Evolutionary conservation across 495 filamentous ascomycete species (phyloP).

Genomic region (Daldinia loculata): DNA sequence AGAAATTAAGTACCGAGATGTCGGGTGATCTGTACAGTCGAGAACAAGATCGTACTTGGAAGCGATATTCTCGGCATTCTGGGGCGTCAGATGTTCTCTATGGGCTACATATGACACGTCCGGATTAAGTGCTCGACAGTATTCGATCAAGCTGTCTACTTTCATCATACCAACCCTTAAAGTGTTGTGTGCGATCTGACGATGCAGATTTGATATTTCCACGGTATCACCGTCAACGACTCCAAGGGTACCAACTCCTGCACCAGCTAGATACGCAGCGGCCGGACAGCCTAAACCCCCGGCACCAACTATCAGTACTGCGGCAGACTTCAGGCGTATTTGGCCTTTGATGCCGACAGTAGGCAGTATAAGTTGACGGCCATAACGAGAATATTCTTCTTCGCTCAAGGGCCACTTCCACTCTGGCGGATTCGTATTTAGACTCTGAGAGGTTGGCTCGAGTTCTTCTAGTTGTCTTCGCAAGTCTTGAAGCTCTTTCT

Average conservation of each 20-base stretch:
- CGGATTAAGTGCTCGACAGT: constrained; percentile 74
- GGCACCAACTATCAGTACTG: constrained; percentile 86
- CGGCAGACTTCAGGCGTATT: constrained; percentile 72
- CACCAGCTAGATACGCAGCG: constrained; percentile 86
- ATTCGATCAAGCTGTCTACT: constrained; percentile 78
- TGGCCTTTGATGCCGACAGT: constrained; percentile 85
- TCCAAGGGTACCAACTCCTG: constrained; percentile 84
- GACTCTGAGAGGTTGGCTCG: constrained; percentile 34
- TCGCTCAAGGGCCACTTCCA: constrained; percentile 68
- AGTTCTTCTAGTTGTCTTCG: constrained; percentile 48
- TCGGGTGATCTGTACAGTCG: constrained; percentile 94
- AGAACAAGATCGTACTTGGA: constrained; percentile 80
- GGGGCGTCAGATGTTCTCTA: constrained; percentile 65
- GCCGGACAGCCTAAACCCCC: constrained; percentile 94
- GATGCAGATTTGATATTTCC: constrained; percentile 90
- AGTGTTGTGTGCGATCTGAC: constrained; percentile 83
- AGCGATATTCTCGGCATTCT: constrained; percentile 71
- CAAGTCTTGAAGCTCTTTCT: constrained; percentile 47
- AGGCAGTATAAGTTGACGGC: constrained; percentile 90
- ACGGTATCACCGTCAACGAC: constrained; percentile 88
- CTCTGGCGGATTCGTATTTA: constrained; percentile 16
- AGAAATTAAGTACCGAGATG: constrained; percentile 90
- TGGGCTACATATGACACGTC: constrained; percentile 69
- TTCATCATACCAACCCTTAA: constrained; percentile 78
- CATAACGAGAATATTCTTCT: constrained; percentile 85